These are phyloP conservation scores for Crassisporium funariophilum DNA, from an alignment of 768 basidiomycete genomes.

Conservation along the genomic window DNA sequence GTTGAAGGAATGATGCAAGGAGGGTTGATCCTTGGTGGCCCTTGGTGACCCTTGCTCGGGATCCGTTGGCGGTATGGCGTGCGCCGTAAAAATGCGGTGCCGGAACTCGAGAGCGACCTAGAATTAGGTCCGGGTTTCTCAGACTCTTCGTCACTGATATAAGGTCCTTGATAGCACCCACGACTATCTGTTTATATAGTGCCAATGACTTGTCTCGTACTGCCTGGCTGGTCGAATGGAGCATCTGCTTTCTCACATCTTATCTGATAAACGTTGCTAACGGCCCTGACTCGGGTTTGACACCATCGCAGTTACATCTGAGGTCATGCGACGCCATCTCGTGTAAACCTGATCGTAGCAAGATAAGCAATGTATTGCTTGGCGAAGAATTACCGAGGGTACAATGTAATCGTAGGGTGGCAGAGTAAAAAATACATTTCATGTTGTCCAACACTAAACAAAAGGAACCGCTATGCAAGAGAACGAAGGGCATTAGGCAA, in stretches of 20 bases:
- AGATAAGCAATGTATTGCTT: neutral
- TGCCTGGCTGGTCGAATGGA: too few species aligned
- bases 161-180: too few species aligned
- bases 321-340: neutral
- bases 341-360: neutral
- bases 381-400: conserved; percentile 4
- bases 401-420: conserved; percentile 16
- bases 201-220: too few species aligned
- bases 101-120: too few species aligned
- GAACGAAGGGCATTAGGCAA: conserved; percentile 27
- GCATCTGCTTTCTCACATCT: conserved; percentile 13
- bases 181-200: too few species aligned
- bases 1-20: conserved; percentile 14
- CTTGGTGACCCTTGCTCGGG: too few species aligned
- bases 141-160: too few species aligned
- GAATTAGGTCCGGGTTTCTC: too few species aligned
- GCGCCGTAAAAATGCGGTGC: conserved; percentile 15
- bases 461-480: conserved; percentile 17
- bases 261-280: conserved; percentile 28
- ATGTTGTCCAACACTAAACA: conserved; percentile 10
- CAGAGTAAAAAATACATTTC: conserved; percentile 4
- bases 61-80: conserved; percentile 17
- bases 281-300: too few species aligned
- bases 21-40: conserved; percentile 1
- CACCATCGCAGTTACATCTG: neutral